These are phyloP conservation scores for Aspergillus cejpii DNA, from an alignment of 2,329 filamentous ascomycete genomes.

Conservation along the genomic window DNA sequence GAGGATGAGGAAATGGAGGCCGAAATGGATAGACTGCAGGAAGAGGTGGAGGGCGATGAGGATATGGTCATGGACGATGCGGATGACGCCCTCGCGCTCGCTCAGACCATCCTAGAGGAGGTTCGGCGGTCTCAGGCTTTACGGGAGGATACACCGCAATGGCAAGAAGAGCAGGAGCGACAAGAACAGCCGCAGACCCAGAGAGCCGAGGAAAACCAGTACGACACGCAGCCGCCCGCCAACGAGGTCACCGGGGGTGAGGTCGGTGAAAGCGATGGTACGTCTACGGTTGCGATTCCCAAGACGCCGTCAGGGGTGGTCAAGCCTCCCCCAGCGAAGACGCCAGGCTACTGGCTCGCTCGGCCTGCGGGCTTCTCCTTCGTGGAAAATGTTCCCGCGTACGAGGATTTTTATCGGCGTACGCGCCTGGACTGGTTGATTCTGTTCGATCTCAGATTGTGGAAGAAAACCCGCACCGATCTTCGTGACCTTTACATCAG, in stretches of 20 bases:
- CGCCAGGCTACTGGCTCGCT: constrained; percentile 75
- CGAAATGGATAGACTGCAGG: constrained; percentile 17
- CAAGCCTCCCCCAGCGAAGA: constrained; percentile 41
- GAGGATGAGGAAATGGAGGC: constrained; percentile 38
- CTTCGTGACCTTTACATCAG: constrained; percentile 91
- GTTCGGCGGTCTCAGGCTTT: constrained; percentile 39
- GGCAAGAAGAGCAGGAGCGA: constrained; percentile 27
- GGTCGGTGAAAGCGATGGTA: constrained; percentile 13
- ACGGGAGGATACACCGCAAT: constrained; percentile 6
- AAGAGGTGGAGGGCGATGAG: constrained; percentile 30
- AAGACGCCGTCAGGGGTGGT: constrained; percentile 61
- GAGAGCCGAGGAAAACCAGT: constrained; percentile 1
- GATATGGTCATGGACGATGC: constrained; percentile 50
- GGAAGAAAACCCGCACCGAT: constrained; percentile 90
- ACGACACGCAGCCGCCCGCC: constrained; percentile 6
- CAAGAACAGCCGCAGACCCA: constrained; percentile 6
- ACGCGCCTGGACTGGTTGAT: constrained; percentile 92
- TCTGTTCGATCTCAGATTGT: constrained; percentile 87
- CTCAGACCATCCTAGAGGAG: constrained; percentile 72
- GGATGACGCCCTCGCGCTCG: constrained; percentile 60
- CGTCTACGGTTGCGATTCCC: constrained; percentile 58
- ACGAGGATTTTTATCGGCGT: constrained; percentile 83
- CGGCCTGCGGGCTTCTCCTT: constrained; percentile 65
- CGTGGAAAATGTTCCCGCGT: constrained; percentile 56
- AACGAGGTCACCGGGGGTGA: constrained; percentile 14